Evolutionary conservation across 345 rosid species (phyloP).

Genomic region (Rhodamnia argentea): DNA sequence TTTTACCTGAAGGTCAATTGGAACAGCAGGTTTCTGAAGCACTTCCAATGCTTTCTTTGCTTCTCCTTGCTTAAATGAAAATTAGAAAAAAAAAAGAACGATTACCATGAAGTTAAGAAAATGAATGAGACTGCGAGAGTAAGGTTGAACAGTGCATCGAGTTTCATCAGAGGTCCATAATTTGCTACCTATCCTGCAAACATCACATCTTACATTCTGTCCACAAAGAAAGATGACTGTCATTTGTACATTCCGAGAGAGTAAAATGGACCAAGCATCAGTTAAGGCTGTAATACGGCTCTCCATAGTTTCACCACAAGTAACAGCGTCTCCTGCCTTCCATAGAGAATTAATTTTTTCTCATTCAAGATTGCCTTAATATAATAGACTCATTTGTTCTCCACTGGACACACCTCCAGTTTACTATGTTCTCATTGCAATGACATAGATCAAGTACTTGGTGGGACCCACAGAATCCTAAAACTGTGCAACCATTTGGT

Average conservation of each 20-base stretch:
- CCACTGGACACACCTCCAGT: neutral
- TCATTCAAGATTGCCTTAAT: neutral
- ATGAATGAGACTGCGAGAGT: neutral
- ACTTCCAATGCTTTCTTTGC: conserved; percentile 90
- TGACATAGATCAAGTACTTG: neutral
- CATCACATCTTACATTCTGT: neutral
- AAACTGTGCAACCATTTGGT: neutral
- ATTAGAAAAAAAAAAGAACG: neutral
- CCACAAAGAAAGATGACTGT: neutral
- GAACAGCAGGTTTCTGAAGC: conserved; percentile 79
- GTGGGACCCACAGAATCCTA: neutral
- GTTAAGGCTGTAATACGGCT: neutral
- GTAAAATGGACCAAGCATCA: neutral
- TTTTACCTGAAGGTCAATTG: conserved; percentile 82
- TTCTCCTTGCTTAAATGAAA: conserved; percentile 79
- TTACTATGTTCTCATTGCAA: neutral
- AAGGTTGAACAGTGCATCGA: neutral
- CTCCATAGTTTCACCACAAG: neutral
- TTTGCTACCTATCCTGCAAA: neutral
- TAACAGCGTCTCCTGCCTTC: neutral
- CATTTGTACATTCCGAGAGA: neutral
- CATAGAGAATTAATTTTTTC: neutral
- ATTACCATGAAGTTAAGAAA: neutral
- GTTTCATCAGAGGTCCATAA: neutral
- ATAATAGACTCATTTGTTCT: neutral